These are phyloP conservation scores for Tritrichomonas musculus DNA, from an alignment of 208 protist species.

Conservation along the genomic window DNA sequence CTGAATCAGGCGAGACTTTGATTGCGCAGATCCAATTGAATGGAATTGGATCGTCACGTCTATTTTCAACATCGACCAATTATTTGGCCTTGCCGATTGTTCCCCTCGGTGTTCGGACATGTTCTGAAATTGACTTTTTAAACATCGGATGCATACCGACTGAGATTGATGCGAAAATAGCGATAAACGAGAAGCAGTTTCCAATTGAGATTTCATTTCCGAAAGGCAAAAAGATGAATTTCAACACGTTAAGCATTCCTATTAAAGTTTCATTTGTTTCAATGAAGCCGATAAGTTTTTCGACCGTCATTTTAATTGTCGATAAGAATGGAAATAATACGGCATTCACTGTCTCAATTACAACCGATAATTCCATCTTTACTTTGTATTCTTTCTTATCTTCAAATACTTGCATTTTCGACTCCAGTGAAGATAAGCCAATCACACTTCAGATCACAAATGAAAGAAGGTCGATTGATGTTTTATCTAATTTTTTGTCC, in stretches of 20 bases:
- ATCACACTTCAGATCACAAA: not conserved
- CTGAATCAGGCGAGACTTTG: not conserved
- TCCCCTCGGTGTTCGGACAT: not conserved
- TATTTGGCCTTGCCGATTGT: not conserved
- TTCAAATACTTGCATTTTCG: not conserved
- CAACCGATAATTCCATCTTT: conserved; percentile 15
- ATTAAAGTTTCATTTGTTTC: not conserved
- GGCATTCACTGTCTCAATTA: not conserved
- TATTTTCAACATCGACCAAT: not conserved
- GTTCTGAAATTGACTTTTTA: not conserved
- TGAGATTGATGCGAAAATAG: not conserved
- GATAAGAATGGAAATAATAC: not conserved
- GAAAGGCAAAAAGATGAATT: not conserved
- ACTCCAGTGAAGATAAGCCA: too few species aligned
- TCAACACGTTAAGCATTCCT: too few species aligned
- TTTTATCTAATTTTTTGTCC: not conserved
- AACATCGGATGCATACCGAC: not conserved
- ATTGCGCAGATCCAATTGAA: not conserved
- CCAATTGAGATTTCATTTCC: not conserved
- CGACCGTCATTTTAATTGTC: not conserved
- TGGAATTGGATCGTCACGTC: not conserved
- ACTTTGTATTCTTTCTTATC: not conserved
- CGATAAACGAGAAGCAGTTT: not conserved
- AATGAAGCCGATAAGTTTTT: not conserved
- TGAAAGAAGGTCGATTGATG: not conserved